These are phyloP conservation scores for Epichloe amarillans DNA, from an alignment of 2,329 filamentous ascomycete genomes.

Conservation along the genomic window DNA sequence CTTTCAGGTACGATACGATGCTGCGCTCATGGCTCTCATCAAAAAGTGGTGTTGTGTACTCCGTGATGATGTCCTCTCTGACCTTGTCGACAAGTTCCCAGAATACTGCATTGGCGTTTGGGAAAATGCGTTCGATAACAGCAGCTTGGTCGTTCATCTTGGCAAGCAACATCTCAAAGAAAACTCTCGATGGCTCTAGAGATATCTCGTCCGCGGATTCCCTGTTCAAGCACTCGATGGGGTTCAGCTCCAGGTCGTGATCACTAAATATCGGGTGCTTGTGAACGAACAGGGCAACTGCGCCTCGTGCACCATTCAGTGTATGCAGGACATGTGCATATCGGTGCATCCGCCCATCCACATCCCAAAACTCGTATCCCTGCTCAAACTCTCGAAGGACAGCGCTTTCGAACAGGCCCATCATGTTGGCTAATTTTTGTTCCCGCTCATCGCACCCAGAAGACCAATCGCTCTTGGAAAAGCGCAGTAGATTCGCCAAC, in stretches of 20 bases:
- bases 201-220: constrained; percentile 53
- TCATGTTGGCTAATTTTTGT: constrained; percentile 60
- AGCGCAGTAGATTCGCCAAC: constrained; percentile 65
- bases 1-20: constrained; percentile 67
- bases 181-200: constrained; percentile 65
- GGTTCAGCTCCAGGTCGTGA: constrained; percentile 50
- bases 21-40: constrained; percentile 73
- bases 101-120: constrained; percentile 55
- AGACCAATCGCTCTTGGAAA: constrained; percentile 69
- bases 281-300: constrained; percentile 74
- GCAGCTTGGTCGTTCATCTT: constrained; percentile 73
- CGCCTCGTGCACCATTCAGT: constrained; percentile 68
- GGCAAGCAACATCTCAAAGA: constrained; percentile 61
- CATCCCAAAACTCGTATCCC: constrained; percentile 78
- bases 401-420: constrained; percentile 76
- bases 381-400: constrained; percentile 87
- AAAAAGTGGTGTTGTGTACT: constrained; percentile 74
- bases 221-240: constrained; percentile 69
- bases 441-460: constrained; percentile 59
- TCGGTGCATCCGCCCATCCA: constrained; percentile 75
- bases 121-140: constrained; percentile 74
- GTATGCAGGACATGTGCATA: constrained; percentile 77
- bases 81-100: constrained; percentile 71
- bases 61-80: constrained; percentile 69
- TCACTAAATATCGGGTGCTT: constrained; percentile 76